A percentile compares a stretch with the other conserved stretches of the same genome.
Evolutionary conservation across 352 stramenopile genomes (phyloP).

Genomic region (Phytophthora nicotianae): DNA sequence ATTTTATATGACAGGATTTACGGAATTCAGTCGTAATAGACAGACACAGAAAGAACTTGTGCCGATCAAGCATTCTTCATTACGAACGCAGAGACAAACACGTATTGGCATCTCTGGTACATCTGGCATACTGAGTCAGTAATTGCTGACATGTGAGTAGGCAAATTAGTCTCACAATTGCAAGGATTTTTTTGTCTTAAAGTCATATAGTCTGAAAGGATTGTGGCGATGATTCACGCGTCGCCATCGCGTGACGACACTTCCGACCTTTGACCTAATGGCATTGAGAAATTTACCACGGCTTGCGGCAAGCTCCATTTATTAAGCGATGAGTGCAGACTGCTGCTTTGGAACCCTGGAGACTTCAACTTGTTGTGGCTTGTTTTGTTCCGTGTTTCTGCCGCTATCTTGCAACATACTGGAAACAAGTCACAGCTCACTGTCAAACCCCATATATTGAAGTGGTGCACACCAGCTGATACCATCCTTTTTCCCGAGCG

Average conservation of each 20-base stretch:
- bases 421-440: background rate
- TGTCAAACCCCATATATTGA: slow-evolving; percentile 15
- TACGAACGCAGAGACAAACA: too few species aligned
- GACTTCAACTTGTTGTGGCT: background rate
- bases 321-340: too few species aligned
- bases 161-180: too few species aligned
- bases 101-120: too few species aligned
- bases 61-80: too few species aligned
- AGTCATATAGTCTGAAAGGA: too few species aligned
- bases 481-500: slow-evolving; percentile 19
- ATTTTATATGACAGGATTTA: background rate
- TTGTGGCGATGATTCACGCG: background rate
- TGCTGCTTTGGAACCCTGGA: too few species aligned
- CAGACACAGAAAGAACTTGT: too few species aligned
- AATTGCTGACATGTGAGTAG: too few species aligned
- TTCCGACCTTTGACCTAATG: background rate
- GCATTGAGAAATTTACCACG: background rate
- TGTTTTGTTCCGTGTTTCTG: background rate
- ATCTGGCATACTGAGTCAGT: too few species aligned
- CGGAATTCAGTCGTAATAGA: too few species aligned
- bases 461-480: slow-evolving; percentile 14
- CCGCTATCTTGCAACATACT: background rate
- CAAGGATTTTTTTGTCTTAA: too few species aligned
- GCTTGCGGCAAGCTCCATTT: background rate
- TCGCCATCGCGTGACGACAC: slow-evolving; percentile 2